Conservation (phyloP, 2,329 filamentous ascomycete species). For the Zymoseptoria pseudotritici region DNA sequence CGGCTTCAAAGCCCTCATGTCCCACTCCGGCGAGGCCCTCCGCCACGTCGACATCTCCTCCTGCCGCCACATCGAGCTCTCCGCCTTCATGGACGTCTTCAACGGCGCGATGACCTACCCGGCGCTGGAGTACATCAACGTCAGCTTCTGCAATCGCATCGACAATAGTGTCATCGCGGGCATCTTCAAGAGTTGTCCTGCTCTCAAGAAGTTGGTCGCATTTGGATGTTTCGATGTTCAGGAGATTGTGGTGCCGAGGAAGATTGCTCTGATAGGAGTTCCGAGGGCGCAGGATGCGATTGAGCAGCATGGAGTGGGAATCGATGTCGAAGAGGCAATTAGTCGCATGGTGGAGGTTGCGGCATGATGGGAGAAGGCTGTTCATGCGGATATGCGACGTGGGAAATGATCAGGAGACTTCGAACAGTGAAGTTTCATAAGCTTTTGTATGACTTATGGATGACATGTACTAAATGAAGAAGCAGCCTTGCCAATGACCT, state of each 20-base stretch:
- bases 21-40: constrained; percentile 64
- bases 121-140: constrained; percentile 59
- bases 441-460: not conserved
- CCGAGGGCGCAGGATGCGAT: constrained; percentile 52
- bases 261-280: constrained; percentile 54
- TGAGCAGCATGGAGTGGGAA: constrained; percentile 40
- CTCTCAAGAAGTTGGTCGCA: constrained; percentile 48
- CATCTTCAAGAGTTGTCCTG: constrained; percentile 41
- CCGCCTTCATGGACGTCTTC: constrained; percentile 71
- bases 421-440: not conserved
- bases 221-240: constrained; percentile 57
- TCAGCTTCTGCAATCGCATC: constrained; percentile 50
- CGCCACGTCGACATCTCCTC: constrained; percentile 68
- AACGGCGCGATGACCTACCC: constrained; percentile 56
- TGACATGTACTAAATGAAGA: not conserved
- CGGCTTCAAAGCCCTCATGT: constrained; percentile 76
- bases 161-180: constrained; percentile 49
- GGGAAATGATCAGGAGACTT: not conserved
- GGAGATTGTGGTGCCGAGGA: constrained; percentile 49
- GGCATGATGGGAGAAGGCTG: not conserved
- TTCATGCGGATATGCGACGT: not conserved
- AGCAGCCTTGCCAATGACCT: not conserved
- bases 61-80: constrained; percentile 69
- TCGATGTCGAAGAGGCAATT: constrained; percentile 29
- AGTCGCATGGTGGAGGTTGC: not conserved